Evolutionary conservation across 495 filamentous ascomycete species (phyloP), one percentile per base, ranked within the genome.

Genomic region (Penicillium cataractarum): DNA sequence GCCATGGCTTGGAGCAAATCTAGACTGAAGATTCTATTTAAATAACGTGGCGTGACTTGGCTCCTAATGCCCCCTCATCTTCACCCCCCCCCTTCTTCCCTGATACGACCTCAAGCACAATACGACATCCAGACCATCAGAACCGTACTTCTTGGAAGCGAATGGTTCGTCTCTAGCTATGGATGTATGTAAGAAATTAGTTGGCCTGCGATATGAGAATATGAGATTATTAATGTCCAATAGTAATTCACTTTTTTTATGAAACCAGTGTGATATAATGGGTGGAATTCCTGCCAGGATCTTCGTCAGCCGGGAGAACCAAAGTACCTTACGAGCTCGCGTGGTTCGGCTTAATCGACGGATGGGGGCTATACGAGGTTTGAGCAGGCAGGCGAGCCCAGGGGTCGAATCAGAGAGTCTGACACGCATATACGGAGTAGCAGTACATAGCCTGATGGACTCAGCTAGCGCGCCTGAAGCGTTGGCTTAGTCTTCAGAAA

Each of bases 131-230:
- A 26, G 48, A 51, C 29, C 48, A 17, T 51, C 24, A 31, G 21
- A 51, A 51, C 24, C 48, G 24, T 24, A 15, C 22, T 4, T 2
- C 2, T 10, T 7, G 48, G 48, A 5, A 15, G 35, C 37, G 17
- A 40, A 40, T 15, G 37, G 13, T 40, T 40, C 37, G 13, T 15
- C 17, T 40, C 13, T 15, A 15, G n/a, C 6, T 17, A 17, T 29
- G 6, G 48, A 51, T 27, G 48, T 19, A 51, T 29, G 48, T 51
- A 9, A 51, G 48, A 51, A 51, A 51, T 51, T 51, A 51, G 48
- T 31, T 40, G 13, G 37, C 5, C 17, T 40, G 4, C 4, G 37
- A 40, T 40, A 40, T 17, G 12, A 29, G 48, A 31, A 5, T 10
- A 13, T 51, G 9, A 29, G n/a, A n/a, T n/a, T n/a, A 29, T 51